Evolutionary conservation across 2,329 filamentous ascomycete species (phyloP).

Genomic region (Neofusicoccum kwambonambiense): DNA sequence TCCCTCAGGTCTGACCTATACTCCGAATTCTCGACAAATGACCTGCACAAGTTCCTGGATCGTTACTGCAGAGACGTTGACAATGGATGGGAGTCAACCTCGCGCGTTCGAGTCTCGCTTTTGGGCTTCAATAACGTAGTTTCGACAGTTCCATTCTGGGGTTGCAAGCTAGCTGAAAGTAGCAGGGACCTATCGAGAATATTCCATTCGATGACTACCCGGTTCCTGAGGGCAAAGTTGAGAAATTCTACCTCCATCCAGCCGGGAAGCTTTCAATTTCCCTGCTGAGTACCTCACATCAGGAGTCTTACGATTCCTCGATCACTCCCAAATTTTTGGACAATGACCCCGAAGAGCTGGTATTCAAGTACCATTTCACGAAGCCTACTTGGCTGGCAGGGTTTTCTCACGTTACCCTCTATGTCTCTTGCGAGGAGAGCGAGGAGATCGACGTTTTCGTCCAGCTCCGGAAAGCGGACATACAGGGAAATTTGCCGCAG

Average conservation of each 20-base stretch:
- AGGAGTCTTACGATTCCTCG: too few relatives aligned
- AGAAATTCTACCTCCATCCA: too few relatives aligned
- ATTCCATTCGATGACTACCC: too few relatives aligned
- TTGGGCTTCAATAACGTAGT: neutral
- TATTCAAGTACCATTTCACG: neutral
- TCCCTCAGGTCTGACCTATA: too few relatives aligned
- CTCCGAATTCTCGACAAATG: constrained; percentile 15
- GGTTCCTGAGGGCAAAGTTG: too few relatives aligned
- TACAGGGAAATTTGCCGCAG: neutral
- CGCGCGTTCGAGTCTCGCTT: neutral
- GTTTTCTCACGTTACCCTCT: constrained; percentile 44
- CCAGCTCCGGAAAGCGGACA: constrained; percentile 21
- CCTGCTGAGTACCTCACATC: too few relatives aligned
- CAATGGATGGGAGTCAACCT: neutral
- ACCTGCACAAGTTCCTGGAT: constrained; percentile 20
- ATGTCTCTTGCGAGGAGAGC: constrained; percentile 42
- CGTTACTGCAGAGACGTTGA: constrained; percentile 16
- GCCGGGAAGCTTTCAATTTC: too few relatives aligned
- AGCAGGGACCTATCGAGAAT: constrained; percentile 1
- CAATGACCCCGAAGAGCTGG: constrained; percentile 4
- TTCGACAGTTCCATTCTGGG: too few relatives aligned
- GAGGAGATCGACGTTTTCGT: constrained; percentile 42
- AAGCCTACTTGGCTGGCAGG: neutral
- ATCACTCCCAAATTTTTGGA: too few relatives aligned
- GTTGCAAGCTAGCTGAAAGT: too few relatives aligned